Evolutionary conservation across 2,329 filamentous ascomycete species (phyloP).

Genomic region (Stachybotrys echinatus): DNA sequence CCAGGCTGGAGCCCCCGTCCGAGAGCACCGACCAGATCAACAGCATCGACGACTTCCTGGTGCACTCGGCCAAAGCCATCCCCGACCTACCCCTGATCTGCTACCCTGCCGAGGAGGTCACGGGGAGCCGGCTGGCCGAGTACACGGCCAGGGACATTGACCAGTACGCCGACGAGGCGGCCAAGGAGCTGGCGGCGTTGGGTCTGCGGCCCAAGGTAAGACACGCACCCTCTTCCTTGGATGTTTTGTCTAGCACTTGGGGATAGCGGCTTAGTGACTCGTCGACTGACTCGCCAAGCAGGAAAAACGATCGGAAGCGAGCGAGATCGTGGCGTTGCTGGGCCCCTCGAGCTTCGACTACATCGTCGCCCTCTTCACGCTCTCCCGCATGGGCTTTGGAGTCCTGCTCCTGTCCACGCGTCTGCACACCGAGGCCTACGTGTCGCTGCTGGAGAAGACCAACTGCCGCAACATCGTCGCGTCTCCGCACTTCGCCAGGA

Average conservation of each 20-base stretch:
- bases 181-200: constrained; percentile 6
- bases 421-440: constrained; percentile 10
- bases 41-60: constrained; percentile 14
- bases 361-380: constrained; percentile 44
- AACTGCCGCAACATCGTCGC: constrained; percentile 10
- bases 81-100: constrained; percentile 15
- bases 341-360: constrained; percentile 49
- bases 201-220: constrained; percentile 9
- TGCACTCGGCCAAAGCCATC: constrained; percentile 12
- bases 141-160: constrained; percentile 17
- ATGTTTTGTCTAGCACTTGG: neutral
- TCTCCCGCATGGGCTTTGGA: constrained; percentile 49
- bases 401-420: constrained; percentile 16
- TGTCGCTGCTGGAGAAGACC: constrained; percentile 9
- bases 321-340: constrained; percentile 37
- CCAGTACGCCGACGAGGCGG: constrained; percentile 14
- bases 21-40: constrained; percentile 8
- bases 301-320: constrained; percentile 4
- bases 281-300: too few species aligned
- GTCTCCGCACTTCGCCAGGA: constrained; percentile 1
- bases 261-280: too few species aligned
- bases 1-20: too few species aligned
- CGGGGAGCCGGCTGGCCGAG: neutral
- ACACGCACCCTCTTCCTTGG: neutral
- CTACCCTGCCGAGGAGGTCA: constrained; percentile 14